Base-by-base conservation (phyloP, 352 stramenopile genomes). In the Pythium guiyangense region DNA sequence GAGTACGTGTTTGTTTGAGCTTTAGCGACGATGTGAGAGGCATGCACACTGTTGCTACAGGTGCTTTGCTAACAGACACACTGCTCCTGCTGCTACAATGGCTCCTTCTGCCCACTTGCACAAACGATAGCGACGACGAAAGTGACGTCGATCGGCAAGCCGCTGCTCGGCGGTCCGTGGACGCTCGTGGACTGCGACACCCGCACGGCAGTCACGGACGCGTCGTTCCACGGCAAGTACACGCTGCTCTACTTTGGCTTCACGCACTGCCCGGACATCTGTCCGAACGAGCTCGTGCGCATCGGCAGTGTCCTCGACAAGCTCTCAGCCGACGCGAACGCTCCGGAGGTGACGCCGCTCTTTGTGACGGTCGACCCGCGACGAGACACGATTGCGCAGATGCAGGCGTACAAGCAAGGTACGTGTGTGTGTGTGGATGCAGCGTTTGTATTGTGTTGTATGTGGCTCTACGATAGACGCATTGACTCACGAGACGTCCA, bases 201-300 rank as follows among this genome's bases (percentile, higher is more conserved):
- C 29, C 78, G 89, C 56, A 71, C 63, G 20, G 85, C 86, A 6
- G 85, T 97, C 39, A 98, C 92, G 26, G 89, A 98, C 66, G 88
- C 84, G 39, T 86, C 86, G 62, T 98, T 90, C 66, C 72, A 68
- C 46, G 97, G 97, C 62, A 94, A 98, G 67, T 98, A 97, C 78
- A 87, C 93, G 57, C 77, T 99, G 43, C 74, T 99, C 25, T 99
- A 99, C 86, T 99, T 99, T 87, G 97, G 97, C 63, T 99, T 99
- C 80, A 98, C 96, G 57, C 92, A 98, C 64, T 99, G 97, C 74
- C 97, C 97, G 4, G 97, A 99, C 72, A 99, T 99, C 70, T 99
- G 97, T 64, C 97, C 97, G 15, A 98, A 97, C 31, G 97, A 99
- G 79, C 92, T 99, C 61, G 91, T 99, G 52, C 99, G 99, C 66